phyloP scores from a whole-genome alignment of 257 asterid genomes.

The Solanum habrochaites region DNA sequence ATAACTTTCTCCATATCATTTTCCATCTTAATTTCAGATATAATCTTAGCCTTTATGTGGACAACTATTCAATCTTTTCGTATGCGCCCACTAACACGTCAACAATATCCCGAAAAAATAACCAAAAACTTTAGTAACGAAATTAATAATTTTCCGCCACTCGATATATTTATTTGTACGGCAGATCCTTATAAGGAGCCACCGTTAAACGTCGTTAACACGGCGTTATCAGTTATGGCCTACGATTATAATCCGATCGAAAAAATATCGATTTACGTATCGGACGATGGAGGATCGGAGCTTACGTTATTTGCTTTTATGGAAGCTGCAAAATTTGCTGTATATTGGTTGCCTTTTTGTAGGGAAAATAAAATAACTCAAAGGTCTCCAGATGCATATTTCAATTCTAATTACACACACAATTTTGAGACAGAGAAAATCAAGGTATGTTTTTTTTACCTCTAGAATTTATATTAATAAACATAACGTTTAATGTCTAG shows the following conservation, averaged over 20 bases:
- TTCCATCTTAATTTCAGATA: conserved; percentile 36
- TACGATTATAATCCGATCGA: conserved; percentile 64
- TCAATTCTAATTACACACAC: conserved; percentile 16
- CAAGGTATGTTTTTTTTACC: conserved; percentile 27
- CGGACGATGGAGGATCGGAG: conserved; percentile 78
- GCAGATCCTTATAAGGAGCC: conserved; percentile 78
- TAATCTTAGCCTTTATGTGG: conserved; percentile 64
- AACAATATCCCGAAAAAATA: conserved; percentile 27
- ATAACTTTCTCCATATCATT: conserved; percentile 17
- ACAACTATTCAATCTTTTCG: conserved; percentile 38
- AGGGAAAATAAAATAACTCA: conserved; percentile 35
- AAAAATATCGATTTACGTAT: conserved; percentile 56
- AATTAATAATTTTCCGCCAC: conserved; percentile 30
- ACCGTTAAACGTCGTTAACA: conserved; percentile 45
- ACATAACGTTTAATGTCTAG: neutral
- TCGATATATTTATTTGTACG: conserved; percentile 69
- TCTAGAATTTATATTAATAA: neutral
- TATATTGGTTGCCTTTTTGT: conserved; percentile 60
- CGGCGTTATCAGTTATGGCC: conserved; percentile 72
- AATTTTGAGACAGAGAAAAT: conserved; percentile 11
- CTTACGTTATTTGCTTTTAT: conserved; percentile 56
- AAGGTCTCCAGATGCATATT: conserved; percentile 51
- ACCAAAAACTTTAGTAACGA: neutral
- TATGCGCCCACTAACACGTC: conserved; percentile 46
- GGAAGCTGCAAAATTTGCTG: conserved; percentile 69